Conservation (phyloP, 805 yeast genomes). For the Kazachstania kunashirensis region DNA sequence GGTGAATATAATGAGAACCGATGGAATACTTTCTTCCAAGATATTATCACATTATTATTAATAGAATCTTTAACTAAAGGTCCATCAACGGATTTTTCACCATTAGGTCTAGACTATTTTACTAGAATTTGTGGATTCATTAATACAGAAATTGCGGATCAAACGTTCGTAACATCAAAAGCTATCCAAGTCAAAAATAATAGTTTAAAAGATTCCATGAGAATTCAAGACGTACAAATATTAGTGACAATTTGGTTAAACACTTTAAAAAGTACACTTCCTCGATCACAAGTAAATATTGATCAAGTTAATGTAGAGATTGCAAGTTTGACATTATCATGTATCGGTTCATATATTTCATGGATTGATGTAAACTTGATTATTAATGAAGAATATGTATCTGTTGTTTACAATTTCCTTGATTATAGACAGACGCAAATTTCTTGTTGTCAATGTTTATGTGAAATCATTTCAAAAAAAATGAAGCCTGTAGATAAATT, state of each 20-base stretch:
- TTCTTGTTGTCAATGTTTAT: constrained; percentile 41
- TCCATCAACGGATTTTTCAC: constrained; percentile 23
- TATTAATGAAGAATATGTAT: constrained; percentile 42
- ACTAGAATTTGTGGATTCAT: constrained; percentile 62
- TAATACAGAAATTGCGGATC: constrained; percentile 91
- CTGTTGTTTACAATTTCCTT: constrained; percentile 50
- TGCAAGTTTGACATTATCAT: constrained; percentile 37
- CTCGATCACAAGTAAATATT: constrained; percentile 10
- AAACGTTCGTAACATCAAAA: constrained; percentile 62
- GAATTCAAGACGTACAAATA: constrained; percentile 62
- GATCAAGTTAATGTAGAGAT: constrained; percentile 12
- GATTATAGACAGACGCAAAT: constrained; percentile 40
- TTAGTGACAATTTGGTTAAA: constrained; percentile 61
- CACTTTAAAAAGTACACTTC: constrained; percentile 19
- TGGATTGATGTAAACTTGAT: constrained; percentile 86
- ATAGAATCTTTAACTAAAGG: constrained; percentile 10
- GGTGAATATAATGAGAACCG: constrained; percentile 23
- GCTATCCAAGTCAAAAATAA: constrained; percentile 56
- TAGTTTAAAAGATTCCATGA: constrained; percentile 68
- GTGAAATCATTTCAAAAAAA: constrained; percentile 63
- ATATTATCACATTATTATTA: constrained; percentile 19
- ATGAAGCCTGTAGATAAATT: constrained; percentile 66
- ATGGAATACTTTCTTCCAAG: constrained; percentile 28
- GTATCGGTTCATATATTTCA: constrained; percentile 74
- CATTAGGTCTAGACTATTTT: constrained; percentile 56